Percentiles rank a stretch among this genome's conserved stretches.
phyloP scores from a whole-genome alignment of 1,284 basidiomycete genomes.

The Apiotrichum veenhuisii region DNA sequence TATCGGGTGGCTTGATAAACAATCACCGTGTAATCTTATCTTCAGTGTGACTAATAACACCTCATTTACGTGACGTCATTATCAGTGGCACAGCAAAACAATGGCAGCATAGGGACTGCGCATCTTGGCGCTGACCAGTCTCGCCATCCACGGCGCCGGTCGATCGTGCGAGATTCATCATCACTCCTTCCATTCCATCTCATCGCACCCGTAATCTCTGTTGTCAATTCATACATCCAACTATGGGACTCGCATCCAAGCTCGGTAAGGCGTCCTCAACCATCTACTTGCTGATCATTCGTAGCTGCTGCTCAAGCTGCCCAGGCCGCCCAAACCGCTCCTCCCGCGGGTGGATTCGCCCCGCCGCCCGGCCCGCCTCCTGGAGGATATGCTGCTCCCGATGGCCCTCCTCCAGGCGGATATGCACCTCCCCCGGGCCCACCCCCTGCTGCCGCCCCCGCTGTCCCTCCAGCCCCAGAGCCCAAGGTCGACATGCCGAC shows the following conservation, averaged over 20 bases:
- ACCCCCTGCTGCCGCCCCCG: not conserved
- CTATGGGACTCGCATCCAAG: constrained; percentile 1
- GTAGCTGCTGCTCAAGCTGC: not conserved
- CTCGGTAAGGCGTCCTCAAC: not conserved
- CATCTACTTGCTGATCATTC: not conserved
- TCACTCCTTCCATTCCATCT: too few species aligned
- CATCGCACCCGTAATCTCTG: too few species aligned
- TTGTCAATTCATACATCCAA: too few species aligned
- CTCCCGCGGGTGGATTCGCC: not conserved
- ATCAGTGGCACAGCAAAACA: too few species aligned
- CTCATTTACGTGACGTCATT: too few species aligned
- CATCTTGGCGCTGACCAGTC: too few species aligned
- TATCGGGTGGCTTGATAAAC: too few species aligned
- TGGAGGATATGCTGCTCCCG: not conserved
- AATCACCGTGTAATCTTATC: too few species aligned
- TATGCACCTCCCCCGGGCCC: not conserved
- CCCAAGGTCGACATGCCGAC: not conserved
- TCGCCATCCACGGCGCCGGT: too few species aligned
- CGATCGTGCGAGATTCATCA: too few species aligned
- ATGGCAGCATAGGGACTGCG: too few species aligned
- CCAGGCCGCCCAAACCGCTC: not conserved
- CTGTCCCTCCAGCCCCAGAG: not conserved
- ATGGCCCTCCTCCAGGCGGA: not conserved
- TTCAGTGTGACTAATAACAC: too few species aligned
- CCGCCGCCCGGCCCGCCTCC: not conserved